These are phyloP conservation scores for Suillus hirtellus DNA, from an alignment of 768 basidiomycete genomes.

Conservation along the genomic window DNA sequence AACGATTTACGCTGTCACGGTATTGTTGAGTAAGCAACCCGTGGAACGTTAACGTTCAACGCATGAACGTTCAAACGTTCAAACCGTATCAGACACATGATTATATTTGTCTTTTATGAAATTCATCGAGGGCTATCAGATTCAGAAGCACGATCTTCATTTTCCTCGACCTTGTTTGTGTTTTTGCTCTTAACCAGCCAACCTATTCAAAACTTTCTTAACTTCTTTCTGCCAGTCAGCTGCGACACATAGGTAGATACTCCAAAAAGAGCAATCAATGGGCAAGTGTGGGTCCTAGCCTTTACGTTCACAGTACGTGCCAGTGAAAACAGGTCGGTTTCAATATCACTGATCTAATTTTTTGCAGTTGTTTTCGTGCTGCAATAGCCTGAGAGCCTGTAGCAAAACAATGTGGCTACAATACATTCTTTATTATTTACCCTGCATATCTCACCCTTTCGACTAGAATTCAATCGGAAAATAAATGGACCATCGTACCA, in stretches of 20 bases:
- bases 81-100: neutral
- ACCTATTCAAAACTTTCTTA: conserved; percentile 22
- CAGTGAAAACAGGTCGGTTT: no score
- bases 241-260: conserved; percentile 9
- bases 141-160: neutral
- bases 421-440: no score
- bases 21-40: neutral
- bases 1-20: neutral
- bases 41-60: neutral
- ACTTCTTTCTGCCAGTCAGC: conserved; percentile 73
- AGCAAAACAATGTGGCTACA: no score
- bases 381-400: no score
- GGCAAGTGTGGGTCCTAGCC: no score
- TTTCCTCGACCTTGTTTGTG: neutral
- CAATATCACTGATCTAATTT: no score
- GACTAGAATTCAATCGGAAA: no score
- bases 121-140: neutral
- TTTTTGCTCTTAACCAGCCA: conserved; percentile 43
- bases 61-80: neutral
- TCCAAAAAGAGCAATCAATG: no score
- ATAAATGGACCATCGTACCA: no score
- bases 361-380: no score
- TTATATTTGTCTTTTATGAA: neutral
- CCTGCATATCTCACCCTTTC: no score
- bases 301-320: no score